A percentile compares a stretch with the other conserved stretches of the same genome.
Evolutionary conservation across 2,329 filamentous ascomycete species (phyloP).

Genomic region (Colletotrichum chrysophilum): DNA sequence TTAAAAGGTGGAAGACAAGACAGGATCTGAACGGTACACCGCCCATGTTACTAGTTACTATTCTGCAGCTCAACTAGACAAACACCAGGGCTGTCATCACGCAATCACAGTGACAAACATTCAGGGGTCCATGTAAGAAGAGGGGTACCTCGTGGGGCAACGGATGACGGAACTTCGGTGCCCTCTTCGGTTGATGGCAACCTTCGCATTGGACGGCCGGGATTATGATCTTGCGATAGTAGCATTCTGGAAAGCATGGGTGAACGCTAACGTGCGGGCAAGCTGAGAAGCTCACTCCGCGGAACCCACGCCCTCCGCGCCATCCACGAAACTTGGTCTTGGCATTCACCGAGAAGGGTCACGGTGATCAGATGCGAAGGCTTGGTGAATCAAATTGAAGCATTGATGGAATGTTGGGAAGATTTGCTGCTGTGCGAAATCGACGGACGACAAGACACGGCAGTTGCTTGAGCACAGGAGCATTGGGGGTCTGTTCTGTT

Average conservation of each 20-base stretch:
- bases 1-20: too few relatives aligned
- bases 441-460: background rate
- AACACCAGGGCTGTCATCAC: background rate
- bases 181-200: background rate
- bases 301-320: background rate
- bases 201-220: background rate
- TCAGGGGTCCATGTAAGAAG: background rate
- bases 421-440: background rate
- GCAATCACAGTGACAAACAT: background rate
- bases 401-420: background rate
- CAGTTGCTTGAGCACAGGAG: too few relatives aligned
- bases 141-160: background rate
- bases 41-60: fast-evolving
- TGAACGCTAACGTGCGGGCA: background rate
- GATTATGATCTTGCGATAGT: background rate
- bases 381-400: background rate
- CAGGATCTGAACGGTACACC: background rate
- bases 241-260: background rate
- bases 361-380: background rate
- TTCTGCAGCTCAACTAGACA: background rate
- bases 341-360: background rate
- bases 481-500: background rate
- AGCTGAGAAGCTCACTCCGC: background rate
- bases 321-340: background rate
- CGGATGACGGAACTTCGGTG: background rate